A percentile compares a stretch with the other conserved stretches of the same genome.
Conservation (phyloP, 2,329 filamentous ascomycete genomes). For the Alternaria longipes region DNA sequence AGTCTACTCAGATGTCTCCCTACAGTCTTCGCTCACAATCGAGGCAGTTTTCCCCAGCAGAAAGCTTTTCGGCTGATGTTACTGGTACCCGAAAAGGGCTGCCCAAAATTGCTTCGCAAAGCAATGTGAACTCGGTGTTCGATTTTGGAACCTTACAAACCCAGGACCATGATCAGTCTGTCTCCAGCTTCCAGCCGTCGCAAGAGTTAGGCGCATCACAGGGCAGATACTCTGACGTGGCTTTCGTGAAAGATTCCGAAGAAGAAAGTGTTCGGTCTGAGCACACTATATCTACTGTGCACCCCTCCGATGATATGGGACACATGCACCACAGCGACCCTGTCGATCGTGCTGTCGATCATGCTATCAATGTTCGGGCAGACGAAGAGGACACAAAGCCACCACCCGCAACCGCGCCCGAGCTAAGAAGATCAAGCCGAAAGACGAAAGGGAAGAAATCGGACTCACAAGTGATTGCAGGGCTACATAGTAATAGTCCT, state of each 20-base stretch:
- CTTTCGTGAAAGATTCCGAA: constrained; percentile 44
- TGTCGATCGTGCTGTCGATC: constrained; percentile 9
- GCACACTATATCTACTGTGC: constrained; percentile 37
- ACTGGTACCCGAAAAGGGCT: constrained; percentile 13
- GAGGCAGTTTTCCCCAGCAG: constrained; percentile 33
- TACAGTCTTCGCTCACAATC: constrained; percentile 43
- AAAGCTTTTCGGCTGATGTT: constrained; percentile 7
- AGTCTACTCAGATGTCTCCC: constrained; percentile 32
- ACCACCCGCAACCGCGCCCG: constrained; percentile 16
- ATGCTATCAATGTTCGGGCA: neutral
- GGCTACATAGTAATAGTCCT: constrained; percentile 12
- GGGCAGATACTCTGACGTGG: constrained; percentile 35
- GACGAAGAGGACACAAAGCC: constrained; percentile 9
- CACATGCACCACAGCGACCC: constrained; percentile 23
- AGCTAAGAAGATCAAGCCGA: constrained; percentile 3
- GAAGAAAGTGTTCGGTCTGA: constrained; percentile 43
- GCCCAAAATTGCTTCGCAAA: constrained; percentile 24
- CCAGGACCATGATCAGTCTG: constrained; percentile 23
- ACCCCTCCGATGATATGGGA: constrained; percentile 32
- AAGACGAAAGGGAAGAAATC: constrained; percentile 10
- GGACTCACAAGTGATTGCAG: constrained; percentile 1
- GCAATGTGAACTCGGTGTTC: constrained; percentile 19
- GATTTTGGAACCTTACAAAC: constrained; percentile 16
- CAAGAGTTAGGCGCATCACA: constrained; percentile 36
- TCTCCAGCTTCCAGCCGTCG: constrained; percentile 31